Evolutionary conservation across 805 yeast genomes (phyloP), one percentile per base, ranked within the genome.

Genomic region (Metschnikowia santaceciliae): DNA sequence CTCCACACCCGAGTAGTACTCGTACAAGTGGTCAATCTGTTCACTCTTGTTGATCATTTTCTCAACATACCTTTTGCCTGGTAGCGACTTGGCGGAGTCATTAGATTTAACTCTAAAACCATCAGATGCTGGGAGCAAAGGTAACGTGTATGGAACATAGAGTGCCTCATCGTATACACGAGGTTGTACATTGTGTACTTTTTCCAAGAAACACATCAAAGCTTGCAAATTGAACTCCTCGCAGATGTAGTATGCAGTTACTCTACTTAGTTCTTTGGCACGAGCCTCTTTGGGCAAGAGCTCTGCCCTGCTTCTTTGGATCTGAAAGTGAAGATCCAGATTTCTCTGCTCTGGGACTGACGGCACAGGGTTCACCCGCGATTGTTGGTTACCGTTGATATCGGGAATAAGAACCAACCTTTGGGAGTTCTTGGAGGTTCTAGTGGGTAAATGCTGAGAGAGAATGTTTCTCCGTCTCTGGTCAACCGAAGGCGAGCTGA

Each of bases 121-220:
- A 57, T 84, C 86, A 23, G 77, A 79, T 3, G 97, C 97, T 0
- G 96, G 95, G 2, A 90, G 71, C 26, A 91, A 72, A 0, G 98
- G 99, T 37, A 92, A 72, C 30, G 90, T 79, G 61, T 91, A 92
- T 0, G 96, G 96, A 6, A 88, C 92, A 62, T 91, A 92, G 22
- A 94, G 69, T n/a, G 90, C 96, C 60, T 92, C 97, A 67, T 92
- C 97, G 61, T 92, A 92, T 32, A 87, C 65, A 54, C 97, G 74
- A 1, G 97, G 96, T 6, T 88, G 80, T 1, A 91, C 96, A 59
- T 85, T 84, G 67, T 92, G 99, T 41, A 83, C 75, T 6, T 78
- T 72, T 37, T 78, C 72, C 30, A 94, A 69, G 59, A 89, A 92
- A 42, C 77, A 75, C 1, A 86, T 76, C 2, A 90, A 81, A 6